Base-by-base conservation (phyloP, 2,329 filamentous ascomycete species). In the Penicillium rolfsii region DNA sequence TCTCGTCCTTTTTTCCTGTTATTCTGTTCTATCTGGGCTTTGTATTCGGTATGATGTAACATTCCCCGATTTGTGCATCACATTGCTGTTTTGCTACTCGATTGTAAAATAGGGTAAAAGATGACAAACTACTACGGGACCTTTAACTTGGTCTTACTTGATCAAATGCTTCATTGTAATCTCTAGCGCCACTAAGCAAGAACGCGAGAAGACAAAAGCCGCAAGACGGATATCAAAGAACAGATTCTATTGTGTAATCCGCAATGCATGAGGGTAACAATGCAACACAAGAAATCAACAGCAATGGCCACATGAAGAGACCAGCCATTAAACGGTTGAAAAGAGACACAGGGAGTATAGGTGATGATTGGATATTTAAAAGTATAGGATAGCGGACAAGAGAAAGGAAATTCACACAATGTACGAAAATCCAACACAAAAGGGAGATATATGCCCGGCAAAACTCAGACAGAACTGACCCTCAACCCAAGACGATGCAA, bases 1-100 rank as follows among this genome's bases (percentile, higher is more conserved):
- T 69, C 64, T 64, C 64, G 30, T 63, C 52, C 55, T 70, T 67
- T 67, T 66, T 65, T 64, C 72, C 65, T 67, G 67, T 67, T 67
- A 64, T 63, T 71, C 66, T 67, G 67, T 60, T 67, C 64, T 62
- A 14, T 61, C 64, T 56, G 57, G 60, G 49, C 57, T 63, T 65
- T 70, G 57, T 63, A 68, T 65, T 62, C 41, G 53, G n/a, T 63
- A 57, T 59, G 57, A 57, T 60, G 60, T 60, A 63, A 52, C 41
- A 61, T 62, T 60, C 59, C 62, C 49, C 55, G 55, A 62, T 52
- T 57, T 61, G 60, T 63, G 54, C 52, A 60, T 53, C 61, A 60
- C 30, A 55, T 33, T 35, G 22, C 24, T 49, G 24, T n/a, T 22
- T 12, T 19, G 26, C 19, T 19, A 35, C 36, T 24, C 12, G 24